Conservation (phyloP, 1,284 basidiomycete genomes). For the Cronartium ribicola region DNA sequence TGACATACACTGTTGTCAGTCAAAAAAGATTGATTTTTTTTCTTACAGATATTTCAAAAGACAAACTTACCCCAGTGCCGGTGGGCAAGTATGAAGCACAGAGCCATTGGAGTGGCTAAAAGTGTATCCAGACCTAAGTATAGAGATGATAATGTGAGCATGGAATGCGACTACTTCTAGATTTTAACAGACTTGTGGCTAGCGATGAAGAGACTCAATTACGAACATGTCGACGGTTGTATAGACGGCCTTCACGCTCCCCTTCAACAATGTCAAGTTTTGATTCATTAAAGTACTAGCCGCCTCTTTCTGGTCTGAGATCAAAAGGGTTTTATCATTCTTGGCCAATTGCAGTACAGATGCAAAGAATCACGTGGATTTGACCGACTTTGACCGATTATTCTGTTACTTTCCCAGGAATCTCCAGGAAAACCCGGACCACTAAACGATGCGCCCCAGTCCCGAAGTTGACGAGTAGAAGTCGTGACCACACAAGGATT, state of each 20-base stretch:
- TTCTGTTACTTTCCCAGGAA: conserved; percentile 16
- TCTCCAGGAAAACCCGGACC: conserved; percentile 7
- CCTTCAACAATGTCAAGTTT: neutral
- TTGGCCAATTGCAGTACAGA: neutral
- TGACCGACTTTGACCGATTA: conserved; percentile 14
- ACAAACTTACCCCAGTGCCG: conserved; percentile 63
- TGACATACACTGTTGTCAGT: conserved; percentile 50
- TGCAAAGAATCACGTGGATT: neutral
- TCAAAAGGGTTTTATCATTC: neutral
- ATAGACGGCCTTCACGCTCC: conserved; percentile 9
- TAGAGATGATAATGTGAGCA: conserved; percentile 46
- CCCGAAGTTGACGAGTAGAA: neutral
- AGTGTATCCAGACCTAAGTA: conserved; percentile 6
- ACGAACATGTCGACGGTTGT: conserved; percentile 43
- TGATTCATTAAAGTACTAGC: neutral
- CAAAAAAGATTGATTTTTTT: conserved; percentile 27
- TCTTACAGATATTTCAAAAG: conserved; percentile 4
- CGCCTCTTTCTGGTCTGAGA: conserved; percentile 10
- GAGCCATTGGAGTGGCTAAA: neutral
- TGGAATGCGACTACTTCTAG: too few species aligned
- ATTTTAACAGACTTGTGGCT: too few species aligned
- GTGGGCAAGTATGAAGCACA: conserved; percentile 66
- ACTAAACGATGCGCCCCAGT: neutral
- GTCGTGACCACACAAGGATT: neutral
- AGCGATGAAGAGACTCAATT: too few species aligned